Percentiles rank a stretch among this genome's conserved stretches.
These are phyloP conservation scores for Hemileia vastatrix DNA, from an alignment of 1,284 basidiomycete genomes.

Conservation along the genomic window DNA sequence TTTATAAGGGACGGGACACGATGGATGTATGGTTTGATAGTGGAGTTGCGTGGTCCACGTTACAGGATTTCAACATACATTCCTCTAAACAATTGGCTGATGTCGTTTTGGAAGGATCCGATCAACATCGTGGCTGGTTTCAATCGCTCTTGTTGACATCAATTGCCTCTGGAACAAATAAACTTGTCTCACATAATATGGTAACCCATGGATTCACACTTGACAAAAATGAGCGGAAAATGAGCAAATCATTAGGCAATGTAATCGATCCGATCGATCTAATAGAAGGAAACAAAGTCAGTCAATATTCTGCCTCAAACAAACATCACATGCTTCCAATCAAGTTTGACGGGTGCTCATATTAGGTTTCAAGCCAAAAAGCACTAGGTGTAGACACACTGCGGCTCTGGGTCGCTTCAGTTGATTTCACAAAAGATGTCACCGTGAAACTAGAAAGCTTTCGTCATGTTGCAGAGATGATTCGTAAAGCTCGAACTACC, in stretches of 20 bases:
- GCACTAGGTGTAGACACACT: constrained; percentile 76
- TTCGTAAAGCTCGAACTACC: constrained; percentile 80
- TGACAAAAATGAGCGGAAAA: constrained; percentile 83
- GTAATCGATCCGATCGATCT: constrained; percentile 74
- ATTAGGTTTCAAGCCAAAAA: constrained; percentile 47
- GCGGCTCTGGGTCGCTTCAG: constrained; percentile 81
- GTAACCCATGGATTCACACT: constrained; percentile 94
- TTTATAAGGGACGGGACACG: constrained; percentile 77
- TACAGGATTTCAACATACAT: constrained; percentile 47
- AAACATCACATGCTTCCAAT: no score
- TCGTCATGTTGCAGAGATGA: constrained; percentile 62
- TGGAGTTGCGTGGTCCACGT: constrained; percentile 84
- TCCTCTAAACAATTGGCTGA: constrained; percentile 54
- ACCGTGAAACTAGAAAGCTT: constrained; percentile 72
- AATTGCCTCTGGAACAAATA: constrained; percentile 51
- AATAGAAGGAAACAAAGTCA: constrained; percentile 65
- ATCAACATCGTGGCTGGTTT: constrained; percentile 99
- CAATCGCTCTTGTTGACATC: constrained; percentile 86
- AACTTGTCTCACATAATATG: constrained; percentile 59
- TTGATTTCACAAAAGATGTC: constrained; percentile 82
- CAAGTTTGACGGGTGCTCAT: neutral
- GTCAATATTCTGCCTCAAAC: constrained; percentile 31
- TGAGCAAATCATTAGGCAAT: constrained; percentile 97
- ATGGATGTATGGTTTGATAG: constrained; percentile 99
- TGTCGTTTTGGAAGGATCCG: constrained; percentile 86